These are phyloP conservation scores for Pichia sp. DNA, from an alignment of 1,139 yeast genomes.

Conservation along the genomic window DNA sequence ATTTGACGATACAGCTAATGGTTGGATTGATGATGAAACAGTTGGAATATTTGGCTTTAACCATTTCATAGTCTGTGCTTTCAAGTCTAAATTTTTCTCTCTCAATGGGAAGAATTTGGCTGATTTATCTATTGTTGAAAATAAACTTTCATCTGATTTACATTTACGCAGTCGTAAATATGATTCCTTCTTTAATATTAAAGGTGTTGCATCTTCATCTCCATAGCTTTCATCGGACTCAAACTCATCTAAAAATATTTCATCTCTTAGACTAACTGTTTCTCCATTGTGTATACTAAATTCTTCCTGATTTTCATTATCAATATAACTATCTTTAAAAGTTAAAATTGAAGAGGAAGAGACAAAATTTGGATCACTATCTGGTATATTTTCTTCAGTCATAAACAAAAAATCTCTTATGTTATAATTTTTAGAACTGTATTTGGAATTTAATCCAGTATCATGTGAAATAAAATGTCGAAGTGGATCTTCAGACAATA, in stretches of 20 bases:
- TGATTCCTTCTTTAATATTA: constrained; percentile 18
- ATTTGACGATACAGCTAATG: neutral
- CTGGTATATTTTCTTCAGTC: no score
- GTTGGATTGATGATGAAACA: constrained; percentile 15
- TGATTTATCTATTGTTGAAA: constrained; percentile 15
- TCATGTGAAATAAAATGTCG: constrained; percentile 28
- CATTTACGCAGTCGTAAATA: constrained; percentile 27
- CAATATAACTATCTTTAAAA: constrained; percentile 23
- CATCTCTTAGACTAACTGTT: neutral
- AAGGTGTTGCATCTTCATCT: constrained; percentile 19
- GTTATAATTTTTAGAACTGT: constrained; percentile 1
- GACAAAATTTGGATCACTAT: constrained; percentile 9
- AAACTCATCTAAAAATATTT: constrained; percentile 3
- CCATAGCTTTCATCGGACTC: constrained; percentile 23
- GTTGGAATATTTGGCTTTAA: constrained; percentile 23
- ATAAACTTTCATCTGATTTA: constrained; percentile 35
- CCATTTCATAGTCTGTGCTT: constrained; percentile 30
- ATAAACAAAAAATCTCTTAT: constrained; percentile 13
- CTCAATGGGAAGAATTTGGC: constrained; percentile 2
- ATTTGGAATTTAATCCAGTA: constrained; percentile 22
- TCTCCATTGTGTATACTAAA: neutral
- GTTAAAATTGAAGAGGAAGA: constrained; percentile 27
- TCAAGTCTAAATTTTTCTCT: constrained; percentile 18
- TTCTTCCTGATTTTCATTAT: neutral
- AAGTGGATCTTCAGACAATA: constrained; percentile 12